Base-by-base conservation (phyloP, 2,329 filamentous ascomycete genomes). In the Aspergillus intermedius region DNA sequence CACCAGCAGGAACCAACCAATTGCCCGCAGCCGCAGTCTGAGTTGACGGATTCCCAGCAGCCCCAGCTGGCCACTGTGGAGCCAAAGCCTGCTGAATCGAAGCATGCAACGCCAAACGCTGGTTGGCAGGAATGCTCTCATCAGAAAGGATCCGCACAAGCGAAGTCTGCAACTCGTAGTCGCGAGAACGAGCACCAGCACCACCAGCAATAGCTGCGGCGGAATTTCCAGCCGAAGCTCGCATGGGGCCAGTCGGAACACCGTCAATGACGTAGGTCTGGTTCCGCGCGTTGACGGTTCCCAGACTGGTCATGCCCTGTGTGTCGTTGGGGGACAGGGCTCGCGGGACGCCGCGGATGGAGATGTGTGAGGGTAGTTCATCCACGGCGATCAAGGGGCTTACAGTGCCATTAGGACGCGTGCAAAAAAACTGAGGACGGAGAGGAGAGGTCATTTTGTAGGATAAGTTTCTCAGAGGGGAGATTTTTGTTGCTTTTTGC, bases 351-450 rank as follows among this genome's bases (percentile, higher is more conserved):
- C 66, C 69, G 25, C 60, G 61, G 45, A 76, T 62, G 3, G 54
- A 53, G 35, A 76, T 45, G 17, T 60, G 54, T 2, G 58, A 21
- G 2, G 73, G 72, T 1, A 76, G 60, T 52, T 76, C 74, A 51
- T 76, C 74, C 4, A 74, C 55, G 5, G 73, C 68, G 40, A 76
- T 60, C 10, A 76, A 64, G 4, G 73, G 70, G 15, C 67, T 68
- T 40, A 73, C 50, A 6, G 57, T 60, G 25, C 70, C 69, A 56
- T 72, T 66, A 35, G 66, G 63, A 32, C 73, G 70, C 37, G 66
- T 60, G 42, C 71, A 62, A 54, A 73, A 76, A 53, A 68, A 73
- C 49, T 64, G 62, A 34, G 72, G 71, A 43, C 62, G 65, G 43
- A 66, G 54, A 10, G 58, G 48, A 21, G 56, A 51, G 22, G 60